phyloP scores from a whole-genome alignment of 2,329 filamentous ascomycete genomes.

The Ceratocystis diversiconidia region DNA sequence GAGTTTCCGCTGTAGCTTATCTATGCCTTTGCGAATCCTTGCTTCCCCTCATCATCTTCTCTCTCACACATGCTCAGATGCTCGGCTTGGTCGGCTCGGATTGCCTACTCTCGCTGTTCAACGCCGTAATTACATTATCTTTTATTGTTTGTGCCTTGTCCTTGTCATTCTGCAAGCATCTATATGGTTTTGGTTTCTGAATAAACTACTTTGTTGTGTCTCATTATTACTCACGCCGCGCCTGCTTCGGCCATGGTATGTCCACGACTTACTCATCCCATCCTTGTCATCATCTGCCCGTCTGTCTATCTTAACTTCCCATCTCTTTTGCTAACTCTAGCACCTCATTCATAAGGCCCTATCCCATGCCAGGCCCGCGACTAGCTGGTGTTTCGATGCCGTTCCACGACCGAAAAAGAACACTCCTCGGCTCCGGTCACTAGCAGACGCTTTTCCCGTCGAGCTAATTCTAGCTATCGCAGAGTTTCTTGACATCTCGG shows the following conservation, averaged over 20 bases:
- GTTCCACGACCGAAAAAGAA: not conserved
- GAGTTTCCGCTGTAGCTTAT: not conserved
- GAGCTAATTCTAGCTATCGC: conserved; percentile 10
- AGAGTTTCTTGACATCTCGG: conserved; percentile 4
- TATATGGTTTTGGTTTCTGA: not conserved
- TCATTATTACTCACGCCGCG: not conserved
- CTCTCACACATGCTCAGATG: not conserved
- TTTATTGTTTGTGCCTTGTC: not conserved
- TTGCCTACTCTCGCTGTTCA: not conserved
- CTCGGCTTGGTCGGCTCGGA: not conserved
- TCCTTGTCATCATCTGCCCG: not conserved
- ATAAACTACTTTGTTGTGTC: not conserved
- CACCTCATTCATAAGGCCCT: not conserved
- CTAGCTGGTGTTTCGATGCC: not conserved
- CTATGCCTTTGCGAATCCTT: not conserved
- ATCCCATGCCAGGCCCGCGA: not conserved
- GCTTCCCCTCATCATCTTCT: not conserved
- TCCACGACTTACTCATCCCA: not conserved
- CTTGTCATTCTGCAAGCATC: not conserved
- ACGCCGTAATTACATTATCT: not conserved
- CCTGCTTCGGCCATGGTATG: not conserved
- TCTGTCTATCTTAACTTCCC: not conserved
- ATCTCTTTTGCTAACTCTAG: not conserved
- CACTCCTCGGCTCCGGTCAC: not conserved
- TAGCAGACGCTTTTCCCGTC: conserved; percentile 2